Percentiles rank a stretch among this genome's conserved stretches.
phyloP scores from a whole-genome alignment of 148 eudicot genomes.

The Rhododendron ferrugineum region DNA sequence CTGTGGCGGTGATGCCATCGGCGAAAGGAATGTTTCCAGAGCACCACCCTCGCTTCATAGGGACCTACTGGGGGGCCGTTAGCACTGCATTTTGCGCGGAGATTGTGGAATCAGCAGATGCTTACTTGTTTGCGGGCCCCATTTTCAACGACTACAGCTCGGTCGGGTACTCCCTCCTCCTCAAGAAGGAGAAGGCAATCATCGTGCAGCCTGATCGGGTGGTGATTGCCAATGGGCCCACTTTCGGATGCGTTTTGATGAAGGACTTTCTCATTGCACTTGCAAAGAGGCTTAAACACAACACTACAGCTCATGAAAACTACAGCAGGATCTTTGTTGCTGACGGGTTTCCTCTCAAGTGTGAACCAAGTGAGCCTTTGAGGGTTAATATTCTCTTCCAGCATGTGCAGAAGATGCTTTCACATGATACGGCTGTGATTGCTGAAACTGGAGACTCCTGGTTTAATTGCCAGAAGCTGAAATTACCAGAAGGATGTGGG shows the following conservation, averaged over 20 bases:
- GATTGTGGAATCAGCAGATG: constrained; percentile 16
- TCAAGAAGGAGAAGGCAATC: constrained; percentile 16
- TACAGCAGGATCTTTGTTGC: constrained; percentile 4
- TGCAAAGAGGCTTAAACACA: background rate
- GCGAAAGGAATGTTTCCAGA: constrained; percentile 11
- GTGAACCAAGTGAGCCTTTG: constrained; percentile 4
- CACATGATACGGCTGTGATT: constrained; percentile 4
- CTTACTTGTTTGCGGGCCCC: constrained; percentile 5
- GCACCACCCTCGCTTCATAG: constrained; percentile 14
- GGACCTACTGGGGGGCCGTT: constrained; percentile 6
- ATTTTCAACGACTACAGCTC: constrained; percentile 13
- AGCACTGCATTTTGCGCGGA: constrained; percentile 7
- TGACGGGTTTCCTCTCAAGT: background rate
- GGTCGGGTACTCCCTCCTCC: constrained; percentile 12
- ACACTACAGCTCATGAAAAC: constrained; percentile 11
- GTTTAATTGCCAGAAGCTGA: constrained; percentile 15
- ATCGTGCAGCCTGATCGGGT: constrained; percentile 12
- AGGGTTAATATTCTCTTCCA: constrained; percentile 13
- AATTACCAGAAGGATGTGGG: constrained; percentile 16
- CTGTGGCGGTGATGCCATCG: constrained; percentile 6
- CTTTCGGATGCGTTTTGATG: constrained; percentile 12
- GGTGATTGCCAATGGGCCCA: constrained; percentile 4
- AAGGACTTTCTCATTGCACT: constrained; percentile 6
- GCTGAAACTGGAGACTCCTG: constrained; percentile 17
- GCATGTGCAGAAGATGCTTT: constrained; percentile 13